A percentile compares a stretch with the other conserved stretches of the same genome.
These are phyloP conservation scores for Aaosphaeria pasadenensis DNA, from an alignment of 2,329 filamentous ascomycete genomes.

Conservation along the genomic window DNA sequence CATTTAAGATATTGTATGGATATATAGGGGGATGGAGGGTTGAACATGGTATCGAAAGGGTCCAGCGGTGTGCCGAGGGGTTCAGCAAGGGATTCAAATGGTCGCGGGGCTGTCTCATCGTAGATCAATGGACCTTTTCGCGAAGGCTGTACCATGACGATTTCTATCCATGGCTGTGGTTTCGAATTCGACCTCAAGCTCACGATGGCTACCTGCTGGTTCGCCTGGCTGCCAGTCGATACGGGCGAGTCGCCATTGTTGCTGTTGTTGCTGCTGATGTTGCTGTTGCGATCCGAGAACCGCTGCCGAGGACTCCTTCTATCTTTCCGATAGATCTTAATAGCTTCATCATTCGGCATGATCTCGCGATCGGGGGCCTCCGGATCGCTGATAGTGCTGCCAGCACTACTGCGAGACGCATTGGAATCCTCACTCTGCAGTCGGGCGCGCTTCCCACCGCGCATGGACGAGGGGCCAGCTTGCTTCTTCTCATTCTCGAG, in stretches of 20 bases:
- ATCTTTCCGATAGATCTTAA: slow-evolving; percentile 5
- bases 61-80: slow-evolving; percentile 31
- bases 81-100: slow-evolving; percentile 27
- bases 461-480: slow-evolving; percentile 2
- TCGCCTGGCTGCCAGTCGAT: background rate
- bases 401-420: slow-evolving; percentile 11
- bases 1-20: slow-evolving; percentile 33
- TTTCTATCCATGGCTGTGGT: slow-evolving; percentile 1
- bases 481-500: slow-evolving; percentile 21
- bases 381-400: slow-evolving; percentile 11
- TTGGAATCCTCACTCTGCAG: slow-evolving; percentile 17
- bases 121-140: slow-evolving; percentile 15
- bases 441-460: background rate
- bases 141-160: slow-evolving; percentile 16
- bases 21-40: slow-evolving; percentile 22
- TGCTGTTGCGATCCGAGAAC: background rate
- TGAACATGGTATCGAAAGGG: slow-evolving; percentile 35
- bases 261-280: too few species aligned
- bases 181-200: too few species aligned
- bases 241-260: too few species aligned
- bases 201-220: background rate
- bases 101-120: slow-evolving; percentile 10
- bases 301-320: background rate
- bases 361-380: slow-evolving; percentile 2
- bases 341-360: slow-evolving; percentile 8